Evolutionary conservation across 768 basidiomycete species (phyloP).

Genomic region (Lentinula lateritia): DNA sequence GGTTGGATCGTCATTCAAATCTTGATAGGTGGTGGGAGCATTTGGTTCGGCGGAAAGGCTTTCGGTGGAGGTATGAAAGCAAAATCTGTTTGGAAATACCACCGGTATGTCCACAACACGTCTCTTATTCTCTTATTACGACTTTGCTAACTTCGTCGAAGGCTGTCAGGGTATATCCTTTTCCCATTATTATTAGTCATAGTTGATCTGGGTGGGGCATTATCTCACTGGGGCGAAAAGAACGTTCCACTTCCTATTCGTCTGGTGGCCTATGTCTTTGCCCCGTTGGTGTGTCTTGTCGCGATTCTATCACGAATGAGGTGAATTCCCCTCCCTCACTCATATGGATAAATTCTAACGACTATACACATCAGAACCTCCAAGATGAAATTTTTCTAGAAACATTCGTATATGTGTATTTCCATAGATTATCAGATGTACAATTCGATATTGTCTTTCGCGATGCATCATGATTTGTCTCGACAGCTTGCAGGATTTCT

Average conservation of each 20-base stretch:
- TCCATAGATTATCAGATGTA: neutral
- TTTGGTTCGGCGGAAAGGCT: slow-evolving; percentile 64
- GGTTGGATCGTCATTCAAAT: slow-evolving; percentile 60
- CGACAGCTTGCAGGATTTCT: too few species aligned
- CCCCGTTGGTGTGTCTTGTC: slow-evolving; percentile 40
- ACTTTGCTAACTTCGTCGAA: slow-evolving; percentile 17
- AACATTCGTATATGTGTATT: neutral
- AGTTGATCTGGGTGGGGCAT: slow-evolving; percentile 63
- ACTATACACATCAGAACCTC: slow-evolving; percentile 35
- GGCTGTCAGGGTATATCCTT: slow-evolving; percentile 70
- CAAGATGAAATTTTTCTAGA: slow-evolving; percentile 58
- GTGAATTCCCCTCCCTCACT: slow-evolving; percentile 25
- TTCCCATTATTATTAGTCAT: slow-evolving; percentile 58
- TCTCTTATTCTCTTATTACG: neutral
- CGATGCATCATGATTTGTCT: too few species aligned
- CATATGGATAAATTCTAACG: neutral
- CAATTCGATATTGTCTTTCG: too few species aligned
- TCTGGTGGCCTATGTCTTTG: slow-evolving; percentile 48
- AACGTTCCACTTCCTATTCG: slow-evolving; percentile 33
- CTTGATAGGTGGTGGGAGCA: slow-evolving; percentile 63
- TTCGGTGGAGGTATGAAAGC: slow-evolving; percentile 73
- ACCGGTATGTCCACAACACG: slow-evolving; percentile 42
- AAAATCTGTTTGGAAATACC: slow-evolving; percentile 80
- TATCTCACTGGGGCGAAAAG: slow-evolving; percentile 53
- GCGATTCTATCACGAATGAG: slow-evolving; percentile 46